Evolutionary conservation across 345 rosid genomes (phyloP), one percentile per base, ranked within the genome.

Genomic region (Raphanus raphanistrum): DNA sequence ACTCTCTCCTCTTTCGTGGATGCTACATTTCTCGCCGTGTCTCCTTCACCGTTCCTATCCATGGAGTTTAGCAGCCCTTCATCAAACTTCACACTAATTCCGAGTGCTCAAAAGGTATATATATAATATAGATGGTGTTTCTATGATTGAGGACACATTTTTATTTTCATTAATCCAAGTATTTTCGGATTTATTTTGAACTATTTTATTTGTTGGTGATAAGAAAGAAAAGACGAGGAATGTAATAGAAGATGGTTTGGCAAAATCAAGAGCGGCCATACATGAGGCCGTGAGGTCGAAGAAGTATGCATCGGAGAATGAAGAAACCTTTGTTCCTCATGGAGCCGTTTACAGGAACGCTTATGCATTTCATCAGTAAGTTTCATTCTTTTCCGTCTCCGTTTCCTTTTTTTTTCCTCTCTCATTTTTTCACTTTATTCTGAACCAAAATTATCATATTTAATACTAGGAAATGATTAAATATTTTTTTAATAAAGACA

Each of bases 311-410:
- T 82, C 87, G 7, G 75, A 81, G 13, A 75, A 79, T 7, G 64
- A 84, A 12, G 81, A 83, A 61, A 27, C 59, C 8, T 85, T 83
- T 76, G 10, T 85, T 35, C 92, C 90, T 64, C 84, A 79, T 79
- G 89, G 89, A 48, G 62, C 59, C 48, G 76, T 84, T 32, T 88
- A 90, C 78, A 77, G 89, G 73, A 88, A 90, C 72, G 69, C 86
- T 11, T 82, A 79, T 25, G 87, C 90, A 50, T 88, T 90, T 81
- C 87, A 87, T 73, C 90, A 84, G 92, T 86, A 76, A 77, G 89
- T 77, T 70, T 38, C 73, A 48, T 21, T 28, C 25, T 0, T 9
- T 25, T 64, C 21, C 5, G 13, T 63, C 8, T 76, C 27, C 59
- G 36, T 70, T 77, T 77, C 29, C n/a, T n/a, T 1, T n/a, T 33